Evolutionary conservation across 331 rosid genomes (phyloP).

Genomic region (Acacia concinna): DNA sequence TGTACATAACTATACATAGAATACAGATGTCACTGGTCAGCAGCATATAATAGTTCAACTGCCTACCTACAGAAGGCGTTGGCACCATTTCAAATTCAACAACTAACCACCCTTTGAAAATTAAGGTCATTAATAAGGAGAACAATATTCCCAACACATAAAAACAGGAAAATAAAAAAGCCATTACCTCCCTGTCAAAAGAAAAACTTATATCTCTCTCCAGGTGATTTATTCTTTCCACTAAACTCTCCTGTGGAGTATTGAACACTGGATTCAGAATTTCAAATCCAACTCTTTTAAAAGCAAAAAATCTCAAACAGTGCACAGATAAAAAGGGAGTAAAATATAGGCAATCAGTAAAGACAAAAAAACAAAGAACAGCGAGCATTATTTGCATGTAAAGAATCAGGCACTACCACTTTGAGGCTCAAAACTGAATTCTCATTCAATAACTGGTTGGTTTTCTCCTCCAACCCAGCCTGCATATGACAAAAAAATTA

Average conservation of each 20-base stretch:
- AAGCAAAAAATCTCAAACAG: constrained; percentile 10
- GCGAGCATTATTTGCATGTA: background rate
- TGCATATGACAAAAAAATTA: constrained; percentile 38
- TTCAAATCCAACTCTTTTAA: constrained; percentile 9
- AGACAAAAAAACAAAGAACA: constrained; percentile 17
- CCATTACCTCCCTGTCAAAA: constrained; percentile 58
- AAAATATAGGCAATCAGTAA: background rate
- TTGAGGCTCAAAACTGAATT: constrained; percentile 45
- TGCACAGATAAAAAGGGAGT: background rate
- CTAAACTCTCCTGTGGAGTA: constrained; percentile 62
- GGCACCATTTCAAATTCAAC: background rate
- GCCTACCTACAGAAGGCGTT: background rate
- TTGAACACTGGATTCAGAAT: constrained; percentile 27
- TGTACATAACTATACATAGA: background rate
- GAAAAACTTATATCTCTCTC: constrained; percentile 58
- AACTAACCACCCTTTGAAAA: background rate
- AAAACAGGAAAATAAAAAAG: constrained; percentile 7
- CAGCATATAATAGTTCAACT: background rate
- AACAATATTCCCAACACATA: background rate
- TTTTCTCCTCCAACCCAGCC: constrained; percentile 55
- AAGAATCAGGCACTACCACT: constrained; percentile 42
- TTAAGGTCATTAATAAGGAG: constrained; percentile 19
- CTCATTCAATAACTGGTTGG: constrained; percentile 49
- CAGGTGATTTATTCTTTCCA: constrained; percentile 52
- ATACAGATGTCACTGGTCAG: background rate